phyloP scores from a whole-genome alignment of 2,329 filamentous ascomycete species.

The Colletotrichum filicis region DNA sequence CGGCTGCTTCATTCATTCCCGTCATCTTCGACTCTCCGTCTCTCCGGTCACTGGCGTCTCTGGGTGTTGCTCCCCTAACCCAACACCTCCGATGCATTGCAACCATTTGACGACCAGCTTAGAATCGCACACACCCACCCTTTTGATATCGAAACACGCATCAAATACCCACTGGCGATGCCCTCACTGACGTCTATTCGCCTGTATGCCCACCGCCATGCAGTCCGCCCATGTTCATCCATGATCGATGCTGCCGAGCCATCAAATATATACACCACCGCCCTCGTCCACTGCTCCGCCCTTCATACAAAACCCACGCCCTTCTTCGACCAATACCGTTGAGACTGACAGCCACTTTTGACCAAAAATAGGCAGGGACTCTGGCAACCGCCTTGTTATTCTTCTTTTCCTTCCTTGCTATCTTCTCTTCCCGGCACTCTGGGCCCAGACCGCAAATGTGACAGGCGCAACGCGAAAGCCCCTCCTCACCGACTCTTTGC shows the following conservation, averaged over 20 bases:
- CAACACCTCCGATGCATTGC: conserved; percentile 10
- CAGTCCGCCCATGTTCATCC: neutral
- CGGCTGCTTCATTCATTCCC: neutral
- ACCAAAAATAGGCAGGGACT: conserved; percentile 28
- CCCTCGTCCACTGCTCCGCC: neutral
- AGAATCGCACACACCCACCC: conserved; percentile 24
- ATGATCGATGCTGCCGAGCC: conserved; percentile 17
- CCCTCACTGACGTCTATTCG: conserved; percentile 34
- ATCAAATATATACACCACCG: neutral
- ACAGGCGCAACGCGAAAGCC: conserved; percentile 23
- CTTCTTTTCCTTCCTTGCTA: neutral
- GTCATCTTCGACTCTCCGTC: conserved; percentile 1
- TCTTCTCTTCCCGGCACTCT: neutral
- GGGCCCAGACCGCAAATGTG: conserved; percentile 35
- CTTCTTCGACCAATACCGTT: conserved; percentile 9
- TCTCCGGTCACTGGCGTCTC: neutral
- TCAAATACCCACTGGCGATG: conserved; percentile 29
- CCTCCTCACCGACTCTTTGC: conserved; percentile 34
- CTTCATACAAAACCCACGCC: conserved; percentile 4
- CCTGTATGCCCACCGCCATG: conserved; percentile 9
- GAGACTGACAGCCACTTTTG: neutral
- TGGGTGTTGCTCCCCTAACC: conserved; percentile 16
- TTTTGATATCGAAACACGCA: conserved; percentile 8
- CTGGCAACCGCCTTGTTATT: conserved; percentile 9
- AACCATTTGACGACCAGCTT: neutral